Conservation (phyloP, 768 basidiomycete genomes). For the Auriculariales sp. region DNA sequence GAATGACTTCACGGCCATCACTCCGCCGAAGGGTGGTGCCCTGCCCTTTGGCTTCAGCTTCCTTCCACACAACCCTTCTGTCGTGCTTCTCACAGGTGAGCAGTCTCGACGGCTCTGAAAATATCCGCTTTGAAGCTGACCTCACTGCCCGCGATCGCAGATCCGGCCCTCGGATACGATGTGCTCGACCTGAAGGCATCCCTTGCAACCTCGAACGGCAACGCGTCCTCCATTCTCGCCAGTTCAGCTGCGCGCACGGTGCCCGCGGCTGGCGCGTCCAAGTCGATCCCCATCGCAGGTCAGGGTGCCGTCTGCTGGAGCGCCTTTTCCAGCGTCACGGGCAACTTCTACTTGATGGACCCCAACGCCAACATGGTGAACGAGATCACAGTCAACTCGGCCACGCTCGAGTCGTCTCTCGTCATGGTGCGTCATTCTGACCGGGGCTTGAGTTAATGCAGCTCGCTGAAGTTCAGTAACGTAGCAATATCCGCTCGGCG, state of each 20-base stretch:
- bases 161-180: slow-evolving; percentile 16
- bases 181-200: slow-evolving; percentile 13
- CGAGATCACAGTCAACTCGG: slow-evolving; percentile 28
- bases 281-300: slow-evolving; percentile 15
- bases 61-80: slow-evolving; percentile 12
- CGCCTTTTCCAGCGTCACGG: slow-evolving; percentile 15
- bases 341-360: slow-evolving; percentile 19
- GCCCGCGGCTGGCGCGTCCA: slow-evolving; percentile 11
- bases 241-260: background rate
- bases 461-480: background rate
- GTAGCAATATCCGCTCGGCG: slow-evolving; percentile 25
- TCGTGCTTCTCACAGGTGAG: background rate
- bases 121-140: no score
- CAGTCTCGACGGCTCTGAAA: no score
- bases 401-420: slow-evolving; percentile 28
- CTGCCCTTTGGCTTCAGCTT: slow-evolving; percentile 34
- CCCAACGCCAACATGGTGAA: slow-evolving; percentile 21
- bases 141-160: slow-evolving; percentile 15
- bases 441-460: background rate
- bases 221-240: background rate
- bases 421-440: slow-evolving; percentile 20
- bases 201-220: background rate
- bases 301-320: slow-evolving; percentile 19
- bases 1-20: slow-evolving; percentile 20
- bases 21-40: slow-evolving; percentile 25